Base-by-base conservation (phyloP, 1,284 basidiomycete species). In the Melanopsichium pennsylvanicum region DNA sequence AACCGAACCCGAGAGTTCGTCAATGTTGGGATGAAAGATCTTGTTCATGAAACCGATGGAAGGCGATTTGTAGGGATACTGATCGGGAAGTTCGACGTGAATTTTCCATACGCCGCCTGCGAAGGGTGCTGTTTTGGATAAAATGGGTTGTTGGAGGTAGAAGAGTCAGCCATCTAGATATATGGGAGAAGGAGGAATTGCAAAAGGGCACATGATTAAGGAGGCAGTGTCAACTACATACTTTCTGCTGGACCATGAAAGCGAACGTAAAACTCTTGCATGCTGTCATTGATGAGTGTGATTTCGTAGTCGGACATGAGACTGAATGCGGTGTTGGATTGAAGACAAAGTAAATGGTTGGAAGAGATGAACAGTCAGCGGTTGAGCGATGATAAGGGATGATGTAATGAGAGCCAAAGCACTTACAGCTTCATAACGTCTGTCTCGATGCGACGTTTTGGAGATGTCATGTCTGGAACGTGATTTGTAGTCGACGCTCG, bases 11-110 rank as follows among this genome's bases (percentile, higher is more conserved):
- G 66, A 70, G 90, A 94, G 83, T 82, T 97, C 94, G 82, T 97
- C 93, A 77, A 97, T 97, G 81, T 97, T 97, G 10, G 95, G 95
- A 80, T 98, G 95, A 82, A 97, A 98, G 81, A 98, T 97, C 89
- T 97, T 97, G 87, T 98, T 98, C 92, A 97, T 95, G 84, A 98
- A 98, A 1, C 95, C 95, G 75, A 98, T 98, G 78, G 92, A 95
- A 3, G 96, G 95, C 27, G 92, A 95, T 83, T 98, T 98, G 88
- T 91, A 98, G 1, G 95, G 96, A 80, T 98, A 98, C 82, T 96
- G 92, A 77, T 97, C 93, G 4, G 96, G 95, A n/a, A 98, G 86
- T 81, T 98, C 96, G 58, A 98, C 96, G 78, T 97, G 96, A 61
- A 98, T 94, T 86, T 95, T 97, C 95, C 95, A 98, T 38, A 94